Conservation (phyloP, 139 green algal genomes). For the Chlorella sp. region DNA sequence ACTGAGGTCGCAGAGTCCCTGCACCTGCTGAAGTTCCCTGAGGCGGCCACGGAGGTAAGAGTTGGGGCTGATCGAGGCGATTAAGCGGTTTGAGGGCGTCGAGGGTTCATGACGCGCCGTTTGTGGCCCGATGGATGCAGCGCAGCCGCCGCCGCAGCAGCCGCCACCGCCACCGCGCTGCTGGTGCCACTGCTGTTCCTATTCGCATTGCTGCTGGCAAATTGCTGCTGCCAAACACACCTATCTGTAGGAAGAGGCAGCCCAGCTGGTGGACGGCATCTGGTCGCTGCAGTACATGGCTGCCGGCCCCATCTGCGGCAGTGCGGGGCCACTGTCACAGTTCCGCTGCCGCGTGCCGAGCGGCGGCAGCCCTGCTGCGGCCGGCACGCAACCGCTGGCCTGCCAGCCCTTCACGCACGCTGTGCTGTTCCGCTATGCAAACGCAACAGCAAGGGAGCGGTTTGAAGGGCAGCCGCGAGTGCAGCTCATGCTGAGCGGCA, state of each 20-base stretch:
- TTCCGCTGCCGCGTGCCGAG: neutral
- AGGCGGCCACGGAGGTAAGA: neutral
- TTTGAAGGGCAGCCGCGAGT: slow-evolving; percentile 25
- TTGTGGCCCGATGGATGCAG: neutral
- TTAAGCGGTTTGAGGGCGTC: neutral
- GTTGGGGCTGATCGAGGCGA: neutral
- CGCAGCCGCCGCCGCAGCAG: neutral
- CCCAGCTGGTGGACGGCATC: slow-evolving; percentile 19
- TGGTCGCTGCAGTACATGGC: slow-evolving; percentile 48
- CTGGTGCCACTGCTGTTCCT: neutral
- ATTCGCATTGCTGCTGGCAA: neutral
- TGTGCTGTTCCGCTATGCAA: slow-evolving; percentile 37
- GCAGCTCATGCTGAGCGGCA: slow-evolving; percentile 20
- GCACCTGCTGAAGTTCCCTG: slow-evolving; percentile 10
- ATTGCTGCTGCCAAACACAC: neutral
- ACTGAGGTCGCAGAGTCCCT: slow-evolving; percentile 6
- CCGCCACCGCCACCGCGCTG: neutral
- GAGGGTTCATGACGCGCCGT: neutral
- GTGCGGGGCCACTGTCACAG: slow-evolving; percentile 12
- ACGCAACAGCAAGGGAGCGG: neutral
- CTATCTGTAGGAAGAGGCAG: neutral
- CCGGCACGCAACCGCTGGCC: neutral
- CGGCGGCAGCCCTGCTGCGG: neutral
- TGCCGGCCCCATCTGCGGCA: slow-evolving; percentile 34
- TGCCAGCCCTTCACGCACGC: slow-evolving; percentile 4